Evolutionary conservation across 2,329 filamentous ascomycete species (phyloP).

Genomic region (Elsinoe ampelina): DNA sequence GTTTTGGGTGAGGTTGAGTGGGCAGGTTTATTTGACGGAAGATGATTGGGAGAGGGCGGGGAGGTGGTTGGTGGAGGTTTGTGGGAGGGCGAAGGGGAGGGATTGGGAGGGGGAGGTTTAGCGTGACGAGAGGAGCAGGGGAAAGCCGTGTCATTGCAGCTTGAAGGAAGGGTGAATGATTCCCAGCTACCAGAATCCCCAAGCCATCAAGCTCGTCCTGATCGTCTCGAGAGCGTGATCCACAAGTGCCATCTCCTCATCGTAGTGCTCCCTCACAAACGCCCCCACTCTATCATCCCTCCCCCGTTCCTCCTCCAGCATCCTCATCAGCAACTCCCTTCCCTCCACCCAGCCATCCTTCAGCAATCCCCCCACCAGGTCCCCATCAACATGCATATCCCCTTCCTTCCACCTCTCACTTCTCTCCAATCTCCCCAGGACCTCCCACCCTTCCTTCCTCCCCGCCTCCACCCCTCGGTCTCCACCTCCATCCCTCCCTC

Average conservation of each 20-base stretch:
- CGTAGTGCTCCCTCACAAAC: constrained; percentile 27
- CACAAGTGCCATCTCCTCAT: constrained; percentile 20
- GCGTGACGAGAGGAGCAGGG: too few species aligned
- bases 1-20: constrained; percentile 66
- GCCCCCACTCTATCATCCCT: constrained; percentile 21
- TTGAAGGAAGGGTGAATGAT: not conserved
- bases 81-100: constrained; percentile 40
- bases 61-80: constrained; percentile 48
- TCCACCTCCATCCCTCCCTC: constrained; percentile 6
- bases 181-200: constrained; percentile 16
- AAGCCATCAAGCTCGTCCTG: constrained; percentile 18
- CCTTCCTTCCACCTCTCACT: constrained; percentile 13
- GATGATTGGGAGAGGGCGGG: constrained; percentile 68
- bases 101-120: constrained; percentile 26
- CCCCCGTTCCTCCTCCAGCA: constrained; percentile 19
- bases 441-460: constrained; percentile 21
- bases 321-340: constrained; percentile 16
- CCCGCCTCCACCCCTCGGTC: constrained; percentile 14
- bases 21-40: constrained; percentile 74
- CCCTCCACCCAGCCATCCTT: constrained; percentile 19
- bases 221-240: constrained; percentile 20
- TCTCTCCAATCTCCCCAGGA: constrained; percentile 16
- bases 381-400: constrained; percentile 35
- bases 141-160: not conserved
- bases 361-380: constrained; percentile 30